Evolutionary conservation across 2,329 filamentous ascomycete genomes (phyloP).

Genomic region (Penicillium sp.): DNA sequence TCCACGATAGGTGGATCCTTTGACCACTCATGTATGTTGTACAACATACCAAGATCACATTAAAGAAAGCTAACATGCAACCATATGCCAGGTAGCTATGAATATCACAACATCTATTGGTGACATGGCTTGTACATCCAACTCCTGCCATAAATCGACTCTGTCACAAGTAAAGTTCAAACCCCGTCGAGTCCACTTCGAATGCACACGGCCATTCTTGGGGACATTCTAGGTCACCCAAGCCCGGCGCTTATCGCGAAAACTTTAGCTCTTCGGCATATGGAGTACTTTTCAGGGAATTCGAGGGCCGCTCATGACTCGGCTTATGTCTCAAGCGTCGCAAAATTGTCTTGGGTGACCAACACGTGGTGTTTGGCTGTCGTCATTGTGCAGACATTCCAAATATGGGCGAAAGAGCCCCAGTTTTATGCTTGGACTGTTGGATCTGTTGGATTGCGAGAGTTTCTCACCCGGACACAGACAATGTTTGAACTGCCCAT

Average conservation of each 20-base stretch:
- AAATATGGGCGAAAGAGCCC: slow-evolving; percentile 6
- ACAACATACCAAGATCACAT: slow-evolving; percentile 5
- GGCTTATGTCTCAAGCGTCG: neutral
- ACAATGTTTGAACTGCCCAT: neutral
- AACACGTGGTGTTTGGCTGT: slow-evolving; percentile 1
- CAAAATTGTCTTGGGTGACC: slow-evolving; percentile 17
- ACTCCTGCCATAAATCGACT: too few relatives aligned
- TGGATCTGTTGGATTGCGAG: neutral
- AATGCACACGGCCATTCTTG: slow-evolving; percentile 15
- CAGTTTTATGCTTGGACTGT: neutral
- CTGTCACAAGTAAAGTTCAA: too few relatives aligned
- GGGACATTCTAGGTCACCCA: slow-evolving; percentile 7
- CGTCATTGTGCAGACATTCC: slow-evolving; percentile 19
- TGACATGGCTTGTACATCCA: too few relatives aligned
- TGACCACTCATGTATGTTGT: neutral
- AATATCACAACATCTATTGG: neutral
- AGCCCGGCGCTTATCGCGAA: slow-evolving; percentile 2
- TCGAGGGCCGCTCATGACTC: neutral
- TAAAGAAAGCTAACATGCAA: neutral
- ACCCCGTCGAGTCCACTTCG: neutral
- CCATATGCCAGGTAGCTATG: neutral
- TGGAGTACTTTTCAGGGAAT: neutral
- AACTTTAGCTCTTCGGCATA: neutral
- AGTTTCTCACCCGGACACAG: neutral
- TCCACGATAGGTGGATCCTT: slow-evolving; percentile 6